Evolutionary conservation across 345 rosid genomes (phyloP), one percentile per base, ranked within the genome.

Genomic region (Limnanthes douglasii): DNA sequence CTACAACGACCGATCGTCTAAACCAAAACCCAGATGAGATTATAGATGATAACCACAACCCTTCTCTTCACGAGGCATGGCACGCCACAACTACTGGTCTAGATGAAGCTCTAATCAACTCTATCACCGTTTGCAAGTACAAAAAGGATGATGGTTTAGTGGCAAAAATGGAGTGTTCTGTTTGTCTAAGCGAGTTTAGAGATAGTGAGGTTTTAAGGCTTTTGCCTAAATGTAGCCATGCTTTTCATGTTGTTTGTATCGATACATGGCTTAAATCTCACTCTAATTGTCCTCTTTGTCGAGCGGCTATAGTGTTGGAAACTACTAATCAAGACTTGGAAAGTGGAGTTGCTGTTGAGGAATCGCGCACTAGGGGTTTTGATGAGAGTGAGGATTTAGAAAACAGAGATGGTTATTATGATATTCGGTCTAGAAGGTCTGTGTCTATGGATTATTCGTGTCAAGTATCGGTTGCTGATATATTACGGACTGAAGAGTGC

Each of bases 191-290:
- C 18, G 95, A 90, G 53, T 84, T 90, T 31, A 53, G 57, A 37
- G 94, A 79, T 45, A 78, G 64, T 3, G 94, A 84, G 47, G 62
- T 53, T 57, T 15, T 90, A 15, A 77, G 95, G 70, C 64, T 90
- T 16, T 58, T 84, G 60, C 98, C 98, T 6, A 84, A 64, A 43
- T 90, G 98, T 24, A 65, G 64, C 39, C 98, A 90, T 48, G 75
- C 65, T 41, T 84, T 84, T 43, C 98, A 84, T 35, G 72, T 84
- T 1, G 60, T 54, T 11, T 90, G 98, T 56, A 80, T 90, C 31
- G 98, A 90, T 59, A 64, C 73, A 3, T 90, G 98, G 94, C 95
- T 90, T 3, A 63, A 37, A 32, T 72, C 82, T 52, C 95, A 90
- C 49, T 69, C 92, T 2, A 84, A 69, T 36, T 90, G 98, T 60